phyloP scores from a whole-genome alignment of 1,284 basidiomycete genomes.

The Heterobasidion occidentale region DNA sequence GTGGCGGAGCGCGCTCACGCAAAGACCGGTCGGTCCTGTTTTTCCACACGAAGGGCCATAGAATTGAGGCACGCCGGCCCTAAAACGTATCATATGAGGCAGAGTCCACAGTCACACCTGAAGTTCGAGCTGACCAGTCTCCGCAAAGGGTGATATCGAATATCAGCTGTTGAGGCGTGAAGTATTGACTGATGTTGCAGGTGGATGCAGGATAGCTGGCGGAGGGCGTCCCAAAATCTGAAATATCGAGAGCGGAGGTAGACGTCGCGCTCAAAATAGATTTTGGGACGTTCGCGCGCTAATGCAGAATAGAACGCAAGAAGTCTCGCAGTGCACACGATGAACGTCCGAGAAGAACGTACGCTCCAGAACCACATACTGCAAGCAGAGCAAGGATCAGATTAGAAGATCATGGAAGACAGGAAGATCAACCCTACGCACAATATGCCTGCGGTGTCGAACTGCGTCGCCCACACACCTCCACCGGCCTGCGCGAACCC shows the following conservation, averaged over 20 bases:
- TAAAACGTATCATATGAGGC: not conserved
- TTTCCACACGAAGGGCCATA: slow-evolving; percentile 32
- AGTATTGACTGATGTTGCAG: slow-evolving; percentile 41
- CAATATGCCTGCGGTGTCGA: slow-evolving; percentile 51
- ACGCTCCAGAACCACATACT: slow-evolving; percentile 77
- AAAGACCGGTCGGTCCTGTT: slow-evolving; percentile 29
- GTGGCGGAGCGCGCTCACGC: slow-evolving; percentile 17
- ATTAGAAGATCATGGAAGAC: not conserved
- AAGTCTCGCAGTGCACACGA: slow-evolving; percentile 5
- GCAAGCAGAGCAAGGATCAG: not conserved
- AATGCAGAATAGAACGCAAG: too few species aligned
- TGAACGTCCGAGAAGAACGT: slow-evolving; percentile 15
- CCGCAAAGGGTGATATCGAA: slow-evolving; percentile 55
- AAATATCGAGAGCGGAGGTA: slow-evolving; percentile 39
- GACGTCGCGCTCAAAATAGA: slow-evolving; percentile 29
- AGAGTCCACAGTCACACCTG: too few species aligned
- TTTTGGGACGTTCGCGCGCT: slow-evolving; percentile 36
- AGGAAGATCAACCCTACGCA: slow-evolving; percentile 26
- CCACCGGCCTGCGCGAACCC: slow-evolving; percentile 61
- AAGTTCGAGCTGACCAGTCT: slow-evolving; percentile 30
- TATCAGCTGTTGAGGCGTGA: slow-evolving; percentile 44
- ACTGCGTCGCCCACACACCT: slow-evolving; percentile 67
- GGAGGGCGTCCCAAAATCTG: slow-evolving; percentile 44
- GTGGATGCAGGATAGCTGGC: slow-evolving; percentile 38
- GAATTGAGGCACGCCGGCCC: slow-evolving; percentile 11